Conservation (phyloP, 176 grass and related monocot genomes). For the Ensete ventricosum region DNA sequence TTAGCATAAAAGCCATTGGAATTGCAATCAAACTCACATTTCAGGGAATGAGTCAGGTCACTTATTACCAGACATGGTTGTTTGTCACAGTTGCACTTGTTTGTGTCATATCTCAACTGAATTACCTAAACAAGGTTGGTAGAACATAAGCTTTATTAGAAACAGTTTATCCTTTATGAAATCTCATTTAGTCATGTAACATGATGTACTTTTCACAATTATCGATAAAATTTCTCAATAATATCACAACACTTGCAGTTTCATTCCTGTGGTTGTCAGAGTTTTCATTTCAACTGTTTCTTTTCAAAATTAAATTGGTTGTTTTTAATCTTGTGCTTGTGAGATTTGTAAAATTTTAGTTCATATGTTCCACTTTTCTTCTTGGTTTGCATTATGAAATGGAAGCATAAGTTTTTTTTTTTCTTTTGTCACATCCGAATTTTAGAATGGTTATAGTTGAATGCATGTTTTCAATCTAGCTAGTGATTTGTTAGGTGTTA, state of each 20-base stretch:
- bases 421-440: no score
- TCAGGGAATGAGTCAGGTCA: slow-evolving; percentile 68
- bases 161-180: slow-evolving; percentile 14
- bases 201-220: not conserved
- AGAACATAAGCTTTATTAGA: not conserved
- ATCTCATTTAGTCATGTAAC: slow-evolving; percentile 2
- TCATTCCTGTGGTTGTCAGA: not conserved
- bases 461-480: no score
- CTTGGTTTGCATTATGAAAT: no score
- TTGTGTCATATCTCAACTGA: slow-evolving; percentile 82
- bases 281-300: no score
- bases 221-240: not conserved
- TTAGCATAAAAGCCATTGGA: slow-evolving; percentile 95
- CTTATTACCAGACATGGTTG: slow-evolving; percentile 80
- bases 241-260: not conserved
- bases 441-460: no score
- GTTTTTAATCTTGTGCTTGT: no score
- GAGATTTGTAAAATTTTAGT: no score
- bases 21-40: slow-evolving; percentile 90
- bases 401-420: no score
- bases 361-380: no score
- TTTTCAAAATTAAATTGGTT: no score
- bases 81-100: slow-evolving; percentile 67
- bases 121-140: slow-evolving; percentile 92
- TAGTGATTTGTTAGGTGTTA: no score